Evolutionary conservation across 2,329 filamentous ascomycete genomes (phyloP), one percentile per base, ranked within the genome.

Genomic region (Cryphonectria japonica): DNA sequence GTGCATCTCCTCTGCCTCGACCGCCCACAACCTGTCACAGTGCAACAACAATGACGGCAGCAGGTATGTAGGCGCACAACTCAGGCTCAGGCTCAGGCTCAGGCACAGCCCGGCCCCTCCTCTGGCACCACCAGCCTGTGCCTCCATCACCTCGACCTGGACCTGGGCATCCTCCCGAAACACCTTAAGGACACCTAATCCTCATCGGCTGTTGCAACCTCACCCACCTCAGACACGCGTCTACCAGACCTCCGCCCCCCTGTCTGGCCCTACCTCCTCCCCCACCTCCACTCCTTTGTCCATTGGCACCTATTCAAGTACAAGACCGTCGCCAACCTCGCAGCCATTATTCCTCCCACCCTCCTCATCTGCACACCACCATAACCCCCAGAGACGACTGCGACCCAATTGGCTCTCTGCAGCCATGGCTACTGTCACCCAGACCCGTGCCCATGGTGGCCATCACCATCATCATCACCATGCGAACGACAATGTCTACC

Each of bases 401-500:
- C 66, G 70, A 66, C 68, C 67, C 54, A 72, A 62, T 65, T 77
- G 75, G 75, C 70, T 77, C n/a, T 75, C 76, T 7, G 75, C 73
- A 59, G 73, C 75, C 66, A 78, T 78, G 76, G 74, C 72, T 8
- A 72, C 73, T 14, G 50, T 69, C 29, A 69, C 69, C 59, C 76
- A 77, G 67, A 74, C 74, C 34, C 80, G 85, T 75, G 80, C 79
- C 74, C 86, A 88, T 74, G 80, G 81, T 73, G 85, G 87, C 74
- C 43, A 26, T 16, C 87, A 90, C 75, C 81, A 82, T 39, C 87
- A 89, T 75, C 81, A 83, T 70, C 88, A 93, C 79, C 92, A 95
- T 77, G 91, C 94, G 79, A 93, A 96, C 80, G 94, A 97, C 82
- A 96, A 93, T 82, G 88, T 90, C 59, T 96, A 94, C 79, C 86